phyloP scores from a whole-genome alignment of 176 grass and related monocot species.

The Miscanthus lutarioriparius region DNA sequence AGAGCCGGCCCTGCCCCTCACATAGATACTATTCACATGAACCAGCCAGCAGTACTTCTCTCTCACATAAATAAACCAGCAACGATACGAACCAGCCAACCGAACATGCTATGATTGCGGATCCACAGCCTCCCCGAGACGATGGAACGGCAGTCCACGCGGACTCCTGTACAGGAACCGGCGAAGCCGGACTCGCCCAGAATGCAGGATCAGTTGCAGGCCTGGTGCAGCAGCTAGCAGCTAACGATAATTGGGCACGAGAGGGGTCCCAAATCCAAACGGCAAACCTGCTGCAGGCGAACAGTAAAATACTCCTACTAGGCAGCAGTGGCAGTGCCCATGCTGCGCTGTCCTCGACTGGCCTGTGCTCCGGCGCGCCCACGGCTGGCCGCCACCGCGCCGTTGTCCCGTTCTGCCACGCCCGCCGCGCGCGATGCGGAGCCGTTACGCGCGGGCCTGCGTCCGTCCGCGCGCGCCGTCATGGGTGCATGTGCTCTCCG shows the following conservation, averaged over 20 bases:
- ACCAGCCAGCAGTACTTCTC: no score
- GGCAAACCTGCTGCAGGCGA: not conserved
- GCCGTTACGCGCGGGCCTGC: no score
- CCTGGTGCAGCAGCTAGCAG: not conserved
- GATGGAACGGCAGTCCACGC: no score
- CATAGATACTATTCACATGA: no score
- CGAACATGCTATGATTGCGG: no score
- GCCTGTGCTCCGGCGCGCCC: not conserved
- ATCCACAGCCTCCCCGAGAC: no score
- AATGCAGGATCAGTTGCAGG: not conserved
- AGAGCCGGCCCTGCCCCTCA: no score
- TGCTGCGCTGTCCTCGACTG: not conserved
- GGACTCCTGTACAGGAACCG: no score
- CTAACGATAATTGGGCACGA: not conserved
- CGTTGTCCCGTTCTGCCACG: not conserved
- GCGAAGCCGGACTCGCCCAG: no score
- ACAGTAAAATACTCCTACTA: not conserved
- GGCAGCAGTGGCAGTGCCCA: not conserved
- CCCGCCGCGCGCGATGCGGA: not conserved
- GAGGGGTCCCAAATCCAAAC: conserved; percentile 22
- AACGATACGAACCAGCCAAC: no score
- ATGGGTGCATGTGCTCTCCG: not conserved
- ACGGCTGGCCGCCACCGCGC: not conserved
- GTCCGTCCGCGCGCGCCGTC: no score
- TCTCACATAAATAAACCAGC: no score